phyloP scores from a whole-genome alignment of 805 yeast genomes.

The Candida silvatica region DNA sequence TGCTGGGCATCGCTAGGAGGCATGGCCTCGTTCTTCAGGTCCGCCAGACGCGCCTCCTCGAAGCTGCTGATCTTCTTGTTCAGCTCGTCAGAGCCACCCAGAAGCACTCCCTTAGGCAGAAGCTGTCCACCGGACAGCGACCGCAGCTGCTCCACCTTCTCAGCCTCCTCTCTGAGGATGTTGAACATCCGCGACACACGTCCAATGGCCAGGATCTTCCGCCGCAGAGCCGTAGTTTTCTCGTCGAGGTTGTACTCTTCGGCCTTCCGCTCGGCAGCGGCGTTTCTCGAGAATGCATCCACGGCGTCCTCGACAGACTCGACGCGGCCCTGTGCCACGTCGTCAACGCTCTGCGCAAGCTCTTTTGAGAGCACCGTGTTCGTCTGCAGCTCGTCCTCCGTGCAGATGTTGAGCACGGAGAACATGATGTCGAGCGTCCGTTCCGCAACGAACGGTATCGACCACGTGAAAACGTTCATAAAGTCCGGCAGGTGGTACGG shows the following conservation, averaged over 20 bases:
- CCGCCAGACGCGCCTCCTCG: constrained; percentile 78
- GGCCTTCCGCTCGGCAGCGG: neutral
- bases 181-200: constrained; percentile 90
- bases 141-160: constrained; percentile 77
- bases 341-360: constrained; percentile 24
- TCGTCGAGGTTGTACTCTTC: constrained; percentile 1
- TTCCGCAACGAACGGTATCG: constrained; percentile 94
- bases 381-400: constrained; percentile 87
- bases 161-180: constrained; percentile 82
- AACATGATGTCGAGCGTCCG: constrained; percentile 91
- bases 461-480: constrained; percentile 97
- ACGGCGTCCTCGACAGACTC: neutral
- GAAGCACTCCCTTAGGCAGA: constrained; percentile 80
- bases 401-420: constrained; percentile 83
- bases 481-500: constrained; percentile 96
- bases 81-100: constrained; percentile 76
- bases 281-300: constrained; percentile 1
- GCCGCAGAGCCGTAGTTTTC: constrained; percentile 42
- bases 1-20: constrained; percentile 51
- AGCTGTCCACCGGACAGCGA: constrained; percentile 54
- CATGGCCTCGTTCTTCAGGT: constrained; percentile 72
- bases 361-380: constrained; percentile 47
- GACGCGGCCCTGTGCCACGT: constrained; percentile 7
- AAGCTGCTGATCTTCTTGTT: constrained; percentile 62
- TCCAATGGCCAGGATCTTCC: constrained; percentile 94